Base-by-base conservation (phyloP, 306 rosid genomes). In the Begonia fuchsioides region DNA sequence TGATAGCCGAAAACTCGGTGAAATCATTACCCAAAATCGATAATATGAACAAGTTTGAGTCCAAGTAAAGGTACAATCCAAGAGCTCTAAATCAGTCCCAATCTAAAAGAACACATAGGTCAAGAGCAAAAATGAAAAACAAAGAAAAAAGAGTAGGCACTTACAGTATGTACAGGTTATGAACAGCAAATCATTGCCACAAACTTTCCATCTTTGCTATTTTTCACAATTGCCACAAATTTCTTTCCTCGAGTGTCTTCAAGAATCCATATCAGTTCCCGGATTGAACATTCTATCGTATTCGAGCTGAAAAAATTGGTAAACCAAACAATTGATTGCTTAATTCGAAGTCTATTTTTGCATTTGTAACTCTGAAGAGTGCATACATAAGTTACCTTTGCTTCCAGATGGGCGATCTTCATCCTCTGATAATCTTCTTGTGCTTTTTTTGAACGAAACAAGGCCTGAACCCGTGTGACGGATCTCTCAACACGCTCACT, bases 361-460 rank as follows among this genome's bases (percentile, higher is more conserved):
- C 49, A 17, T 8, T 26, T 10, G 43, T 39, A 58, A 58, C 32
- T 39, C 32, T 4, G 16, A n/a, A n/a, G n/a, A n/a, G 40, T 13
- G 17, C 10, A 3, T n/a, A 9, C 15, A 26, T 40, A 49, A 64
- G 70, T 61, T 48, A 82, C 98, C 77, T 44, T 76, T 52, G 86
- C 94, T 77, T 77, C 68, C 52, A 46, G 9, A 51, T 73, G 90
- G 44, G 96, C 54, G 51, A 92, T 44, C 72, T 82, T 92, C 94
- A 92, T 79, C 64, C 82, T 75, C 46, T 82, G 75, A 63, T 92
- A 92, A n/a, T 92, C 94, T 70, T 67, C 69, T 64, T 86, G 98
- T 12, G 87, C 98, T 73, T 92, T 75, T 70, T 69, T 85, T 2
- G 98, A 92, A 43, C 87, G 94, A 68, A 92, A 85, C 98, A 92